phyloP scores from a whole-genome alignment of 768 basidiomycete species.

The Roridomyces roridus region DNA sequence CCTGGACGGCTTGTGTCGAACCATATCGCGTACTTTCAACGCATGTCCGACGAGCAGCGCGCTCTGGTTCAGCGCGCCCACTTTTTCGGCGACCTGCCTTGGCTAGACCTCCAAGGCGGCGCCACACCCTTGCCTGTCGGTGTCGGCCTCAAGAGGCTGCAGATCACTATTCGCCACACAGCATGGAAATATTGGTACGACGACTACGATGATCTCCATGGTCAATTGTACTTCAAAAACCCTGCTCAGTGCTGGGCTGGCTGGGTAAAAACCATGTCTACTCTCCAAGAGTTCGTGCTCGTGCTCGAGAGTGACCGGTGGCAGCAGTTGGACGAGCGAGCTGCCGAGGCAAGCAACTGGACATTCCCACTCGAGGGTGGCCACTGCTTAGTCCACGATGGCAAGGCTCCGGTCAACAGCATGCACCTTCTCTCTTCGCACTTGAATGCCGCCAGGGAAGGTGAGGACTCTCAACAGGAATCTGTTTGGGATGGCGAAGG shows the following conservation, averaged over 20 bases:
- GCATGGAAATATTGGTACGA: too few relatives aligned
- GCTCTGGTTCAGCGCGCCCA: background rate
- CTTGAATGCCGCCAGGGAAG: background rate
- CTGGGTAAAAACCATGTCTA: background rate
- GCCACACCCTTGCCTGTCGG: background rate
- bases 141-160: background rate
- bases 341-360: too few relatives aligned
- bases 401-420: background rate
- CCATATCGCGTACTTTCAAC: background rate
- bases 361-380: too few relatives aligned
- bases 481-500: background rate
- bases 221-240: too few relatives aligned
- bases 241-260: too few relatives aligned
- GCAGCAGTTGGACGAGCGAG: too few relatives aligned
- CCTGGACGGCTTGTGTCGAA: background rate
- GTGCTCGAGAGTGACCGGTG: background rate
- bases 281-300: background rate
- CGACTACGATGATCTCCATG: too few relatives aligned
- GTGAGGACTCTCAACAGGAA: background rate
- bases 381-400: background rate
- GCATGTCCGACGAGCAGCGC: background rate
- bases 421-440: background rate
- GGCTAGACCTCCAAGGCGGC: background rate
- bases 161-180: background rate
- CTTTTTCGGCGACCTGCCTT: background rate